Percentiles rank a stretch among this genome's conserved stretches.
Evolutionary conservation across 2,329 filamentous ascomycete species (phyloP).

Genomic region (Neospermospora avenae): DNA sequence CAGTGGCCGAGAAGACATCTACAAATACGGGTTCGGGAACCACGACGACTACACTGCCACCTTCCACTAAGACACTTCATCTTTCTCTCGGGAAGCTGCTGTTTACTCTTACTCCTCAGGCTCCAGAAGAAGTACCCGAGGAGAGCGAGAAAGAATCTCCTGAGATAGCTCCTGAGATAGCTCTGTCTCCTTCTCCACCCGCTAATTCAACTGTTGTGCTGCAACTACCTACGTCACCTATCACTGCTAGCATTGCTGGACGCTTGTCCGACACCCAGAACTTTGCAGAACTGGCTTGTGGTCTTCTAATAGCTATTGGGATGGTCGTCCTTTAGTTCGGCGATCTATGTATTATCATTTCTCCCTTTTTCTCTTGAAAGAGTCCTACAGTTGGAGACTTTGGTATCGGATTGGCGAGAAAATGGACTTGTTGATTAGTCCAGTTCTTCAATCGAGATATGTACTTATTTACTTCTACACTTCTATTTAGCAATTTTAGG

Average conservation of each 20-base stretch:
- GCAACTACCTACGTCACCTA: neutral
- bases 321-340: neutral
- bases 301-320: neutral
- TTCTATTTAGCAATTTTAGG: too few relatives aligned
- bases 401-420: neutral
- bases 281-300: neutral
- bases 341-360: neutral
- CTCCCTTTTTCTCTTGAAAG: neutral
- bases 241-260: neutral
- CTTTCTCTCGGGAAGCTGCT: neutral
- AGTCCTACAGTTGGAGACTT: neutral
- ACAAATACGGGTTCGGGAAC: neutral
- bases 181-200: neutral
- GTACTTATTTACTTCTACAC: too few relatives aligned
- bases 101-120: neutral
- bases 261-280: too few relatives aligned
- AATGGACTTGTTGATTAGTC: too few relatives aligned
- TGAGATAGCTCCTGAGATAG: too few relatives aligned
- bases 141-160: neutral
- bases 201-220: neutral
- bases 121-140: neutral
- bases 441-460: too few relatives aligned
- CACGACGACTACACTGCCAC: neutral
- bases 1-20: neutral
- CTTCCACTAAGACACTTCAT: neutral